Percentiles rank a stretch among this genome's conserved stretches.
These are phyloP conservation scores for Hypoxylon fuscum DNA, from an alignment of 495 filamentous ascomycete species.

Conservation along the genomic window DNA sequence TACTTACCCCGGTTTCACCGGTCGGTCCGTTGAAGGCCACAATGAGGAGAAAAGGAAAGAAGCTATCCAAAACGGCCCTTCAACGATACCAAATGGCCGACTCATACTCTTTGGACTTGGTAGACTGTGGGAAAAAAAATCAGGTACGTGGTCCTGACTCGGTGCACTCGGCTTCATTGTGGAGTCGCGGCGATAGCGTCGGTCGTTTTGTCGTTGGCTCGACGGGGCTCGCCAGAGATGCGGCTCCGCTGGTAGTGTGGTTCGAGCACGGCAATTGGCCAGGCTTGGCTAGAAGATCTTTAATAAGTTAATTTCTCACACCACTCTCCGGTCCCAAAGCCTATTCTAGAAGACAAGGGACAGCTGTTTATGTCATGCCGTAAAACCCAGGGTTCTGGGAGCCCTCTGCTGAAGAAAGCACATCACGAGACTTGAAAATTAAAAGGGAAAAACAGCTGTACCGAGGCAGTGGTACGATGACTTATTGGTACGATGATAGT, in stretches of 20 bases:
- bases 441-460: not conserved
- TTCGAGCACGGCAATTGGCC: conserved; percentile 22
- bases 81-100: conserved; percentile 22
- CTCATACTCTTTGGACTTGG: not conserved
- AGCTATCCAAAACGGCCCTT: not conserved
- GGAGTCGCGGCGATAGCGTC: conserved; percentile 39
- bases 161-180: conserved; percentile 40
- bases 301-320: conserved; percentile 1
- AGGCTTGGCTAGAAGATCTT: conserved; percentile 9
- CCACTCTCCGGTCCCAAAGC: not conserved
- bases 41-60: conserved; percentile 1
- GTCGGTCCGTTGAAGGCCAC: conserved; percentile 7
- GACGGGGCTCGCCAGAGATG: conserved; percentile 21
- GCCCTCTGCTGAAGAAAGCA: not conserved
- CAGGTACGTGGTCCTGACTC: conserved; percentile 16
- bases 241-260: conserved; percentile 28
- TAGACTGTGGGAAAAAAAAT: not conserved
- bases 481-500: conserved; percentile 2
- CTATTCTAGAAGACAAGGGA: conserved; percentile 2
- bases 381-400: not conserved
- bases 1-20: conserved; percentile 23
- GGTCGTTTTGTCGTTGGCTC: conserved; percentile 40
- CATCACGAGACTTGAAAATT: not conserved
- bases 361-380: conserved; percentile 10
- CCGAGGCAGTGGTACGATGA: conserved; percentile 8